Conservation (phyloP, 2,329 filamentous ascomycete genomes). For the Colletotrichum incanum region DNA sequence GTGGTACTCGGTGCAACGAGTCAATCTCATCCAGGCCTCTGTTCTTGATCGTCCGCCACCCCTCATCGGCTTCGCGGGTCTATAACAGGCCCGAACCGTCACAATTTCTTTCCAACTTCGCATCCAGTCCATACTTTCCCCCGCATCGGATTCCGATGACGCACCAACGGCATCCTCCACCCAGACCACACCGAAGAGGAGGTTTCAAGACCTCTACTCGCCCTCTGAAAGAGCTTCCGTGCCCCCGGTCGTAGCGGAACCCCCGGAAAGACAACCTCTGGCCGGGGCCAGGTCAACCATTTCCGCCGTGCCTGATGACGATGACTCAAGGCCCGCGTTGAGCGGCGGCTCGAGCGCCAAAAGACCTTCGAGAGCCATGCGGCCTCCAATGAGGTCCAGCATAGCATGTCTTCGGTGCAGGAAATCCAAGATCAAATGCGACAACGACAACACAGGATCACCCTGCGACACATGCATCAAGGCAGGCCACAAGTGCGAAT, state of each 20-base stretch:
- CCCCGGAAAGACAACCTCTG: constrained; percentile 35
- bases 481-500: constrained; percentile 80
- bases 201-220: constrained; percentile 54
- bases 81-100: constrained; percentile 59
- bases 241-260: constrained; percentile 39
- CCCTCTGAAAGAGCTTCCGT: constrained; percentile 48
- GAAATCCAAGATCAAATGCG: constrained; percentile 89
- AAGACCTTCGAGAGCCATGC: constrained; percentile 61
- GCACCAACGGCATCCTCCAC: constrained; percentile 50
- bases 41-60: constrained; percentile 19
- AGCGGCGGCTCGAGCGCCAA: constrained; percentile 45
- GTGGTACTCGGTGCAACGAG: constrained; percentile 32
- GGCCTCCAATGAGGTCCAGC: constrained; percentile 78
- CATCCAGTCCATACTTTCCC: constrained; percentile 68
- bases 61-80: constrained; percentile 51
- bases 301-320: constrained; percentile 47
- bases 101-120: constrained; percentile 67
- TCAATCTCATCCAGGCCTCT: constrained; percentile 23
- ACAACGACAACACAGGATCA: constrained; percentile 74
- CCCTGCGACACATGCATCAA: constrained; percentile 82
- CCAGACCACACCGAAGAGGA: constrained; percentile 55
- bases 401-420: constrained; percentile 85
- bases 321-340: constrained; percentile 46
- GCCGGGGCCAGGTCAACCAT: constrained; percentile 41
- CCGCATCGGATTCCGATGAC: constrained; percentile 58